Evolutionary conservation across 345 rosid genomes (phyloP).

Genomic region (Iberis pinnata): DNA sequence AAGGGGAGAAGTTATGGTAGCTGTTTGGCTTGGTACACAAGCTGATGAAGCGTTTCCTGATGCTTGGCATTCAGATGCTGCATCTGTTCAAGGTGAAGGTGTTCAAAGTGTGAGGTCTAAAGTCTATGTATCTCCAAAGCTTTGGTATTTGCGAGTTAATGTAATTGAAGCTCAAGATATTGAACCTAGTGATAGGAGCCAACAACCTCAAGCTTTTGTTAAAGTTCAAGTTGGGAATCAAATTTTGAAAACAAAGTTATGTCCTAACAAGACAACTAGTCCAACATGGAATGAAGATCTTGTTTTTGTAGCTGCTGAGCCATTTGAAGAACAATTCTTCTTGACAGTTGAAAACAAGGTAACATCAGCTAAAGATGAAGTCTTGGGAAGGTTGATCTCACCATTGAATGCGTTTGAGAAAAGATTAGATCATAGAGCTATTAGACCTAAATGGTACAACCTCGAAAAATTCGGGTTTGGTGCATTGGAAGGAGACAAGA

Average conservation of each 20-base stretch:
- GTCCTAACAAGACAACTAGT: constrained; percentile 46
- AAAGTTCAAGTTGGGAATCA: constrained; percentile 80
- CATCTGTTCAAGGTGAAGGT: constrained; percentile 74
- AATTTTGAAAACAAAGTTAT: constrained; percentile 58
- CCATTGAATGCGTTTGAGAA: constrained; percentile 59
- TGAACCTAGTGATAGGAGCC: constrained; percentile 58
- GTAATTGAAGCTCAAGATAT: constrained; percentile 88
- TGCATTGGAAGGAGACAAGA: constrained; percentile 67
- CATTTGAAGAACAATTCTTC: constrained; percentile 69
- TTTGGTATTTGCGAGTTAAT: constrained; percentile 82
- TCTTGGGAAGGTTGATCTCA: constrained; percentile 51
- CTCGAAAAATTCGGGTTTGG: constrained; percentile 82
- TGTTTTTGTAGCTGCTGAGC: constrained; percentile 88
- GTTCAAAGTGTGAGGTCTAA: constrained; percentile 64
- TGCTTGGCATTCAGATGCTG: constrained; percentile 88
- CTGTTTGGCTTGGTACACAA: constrained; percentile 96
- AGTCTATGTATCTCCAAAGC: constrained; percentile 82
- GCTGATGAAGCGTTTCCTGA: constrained; percentile 95
- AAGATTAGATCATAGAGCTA: constrained; percentile 71
- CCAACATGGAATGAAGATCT: constrained; percentile 92
- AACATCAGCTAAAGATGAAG: constrained; percentile 57
- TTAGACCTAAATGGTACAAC: constrained; percentile 79
- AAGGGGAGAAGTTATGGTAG: constrained; percentile 79
- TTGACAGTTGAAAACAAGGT: constrained; percentile 61
- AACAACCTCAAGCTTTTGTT: constrained; percentile 64